A percentile compares a stretch with the other conserved stretches of the same genome.
These are phyloP conservation scores for Salisapilia sapeloensis DNA, from an alignment of 352 stramenopile species.

Conservation along the genomic window DNA sequence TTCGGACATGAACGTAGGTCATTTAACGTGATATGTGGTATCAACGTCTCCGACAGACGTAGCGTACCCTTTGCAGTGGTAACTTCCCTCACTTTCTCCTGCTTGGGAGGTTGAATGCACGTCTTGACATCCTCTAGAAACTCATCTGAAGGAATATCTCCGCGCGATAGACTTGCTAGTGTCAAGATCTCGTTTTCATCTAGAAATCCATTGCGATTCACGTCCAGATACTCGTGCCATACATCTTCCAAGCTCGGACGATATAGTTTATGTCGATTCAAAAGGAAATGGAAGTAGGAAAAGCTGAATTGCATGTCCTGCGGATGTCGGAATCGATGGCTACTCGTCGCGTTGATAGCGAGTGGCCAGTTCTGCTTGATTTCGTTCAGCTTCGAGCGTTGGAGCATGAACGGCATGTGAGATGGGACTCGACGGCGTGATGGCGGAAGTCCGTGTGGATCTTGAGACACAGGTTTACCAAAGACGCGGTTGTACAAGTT, in stretches of 20 bases:
- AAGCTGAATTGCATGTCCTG: conserved; percentile 94
- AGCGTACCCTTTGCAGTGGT: conserved; percentile 35
- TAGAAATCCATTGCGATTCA: conserved; percentile 80
- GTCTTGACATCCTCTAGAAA: conserved; percentile 48
- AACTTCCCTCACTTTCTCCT: conserved; percentile 51
- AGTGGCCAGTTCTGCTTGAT: conserved; percentile 73
- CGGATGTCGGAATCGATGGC: conserved; percentile 80
- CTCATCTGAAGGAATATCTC: conserved; percentile 42
- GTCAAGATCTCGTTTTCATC: conserved; percentile 85
- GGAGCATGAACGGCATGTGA: conserved; percentile 91
- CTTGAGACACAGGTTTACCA: conserved; percentile 42
- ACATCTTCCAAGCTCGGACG: conserved; percentile 58
- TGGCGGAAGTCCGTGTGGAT: no score
- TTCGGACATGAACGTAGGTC: conserved; percentile 29
- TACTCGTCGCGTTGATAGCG: conserved; percentile 61
- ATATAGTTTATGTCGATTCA: conserved; percentile 74
- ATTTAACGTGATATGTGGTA: conserved; percentile 51
- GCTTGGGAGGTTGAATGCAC: conserved; percentile 53
- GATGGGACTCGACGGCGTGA: conserved; percentile 81
- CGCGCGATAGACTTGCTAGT: conserved; percentile 64
- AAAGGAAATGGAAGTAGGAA: conserved; percentile 89
- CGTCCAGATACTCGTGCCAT: conserved; percentile 81
- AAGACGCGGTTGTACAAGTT: conserved; percentile 83
- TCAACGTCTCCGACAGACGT: conserved; percentile 50
- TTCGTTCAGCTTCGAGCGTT: conserved; percentile 74